These are phyloP conservation scores for Vachellia pachyceras DNA, from an alignment of 306 rosid genomes.

Conservation along the genomic window DNA sequence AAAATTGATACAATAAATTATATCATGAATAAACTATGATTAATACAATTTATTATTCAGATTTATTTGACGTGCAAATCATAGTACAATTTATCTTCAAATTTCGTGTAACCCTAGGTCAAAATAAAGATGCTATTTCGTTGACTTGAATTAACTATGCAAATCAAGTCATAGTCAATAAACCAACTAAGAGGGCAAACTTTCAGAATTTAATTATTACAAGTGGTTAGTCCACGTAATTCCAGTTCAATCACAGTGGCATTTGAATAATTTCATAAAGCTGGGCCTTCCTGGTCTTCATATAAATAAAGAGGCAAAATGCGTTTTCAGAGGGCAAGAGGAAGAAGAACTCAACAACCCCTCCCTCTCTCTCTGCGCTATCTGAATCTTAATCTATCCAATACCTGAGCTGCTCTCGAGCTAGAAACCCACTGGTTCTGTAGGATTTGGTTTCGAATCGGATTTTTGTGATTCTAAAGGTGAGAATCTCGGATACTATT, in stretches of 20 bases:
- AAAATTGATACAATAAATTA: background rate
- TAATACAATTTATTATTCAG: background rate
- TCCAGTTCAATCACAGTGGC: slow-evolving; percentile 22
- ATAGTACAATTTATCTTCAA: background rate
- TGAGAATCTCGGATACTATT: slow-evolving; percentile 28
- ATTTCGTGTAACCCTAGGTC: background rate
- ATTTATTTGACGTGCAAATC: background rate
- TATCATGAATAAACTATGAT: background rate
- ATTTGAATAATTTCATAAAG: slow-evolving; percentile 29
- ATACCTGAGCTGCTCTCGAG: slow-evolving; percentile 31
- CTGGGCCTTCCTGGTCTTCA: slow-evolving; percentile 42
- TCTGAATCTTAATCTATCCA: background rate
- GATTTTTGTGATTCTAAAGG: slow-evolving; percentile 36
- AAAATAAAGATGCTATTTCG: background rate
- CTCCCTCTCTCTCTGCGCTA: background rate
- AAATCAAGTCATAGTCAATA: background rate
- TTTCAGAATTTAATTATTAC: background rate
- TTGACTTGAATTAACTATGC: background rate
- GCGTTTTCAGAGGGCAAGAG: background rate
- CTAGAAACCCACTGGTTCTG: slow-evolving; percentile 28
- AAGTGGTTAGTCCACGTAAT: slow-evolving; percentile 4
- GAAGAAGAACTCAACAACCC: background rate
- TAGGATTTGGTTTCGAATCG: slow-evolving; percentile 31
- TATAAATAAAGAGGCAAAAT: slow-evolving; percentile 18
- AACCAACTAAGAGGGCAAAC: background rate